Percentiles rank a stretch among this genome's conserved stretches.
phyloP scores from a whole-genome alignment of 306 rosid genomes.

The Prunus padus region DNA sequence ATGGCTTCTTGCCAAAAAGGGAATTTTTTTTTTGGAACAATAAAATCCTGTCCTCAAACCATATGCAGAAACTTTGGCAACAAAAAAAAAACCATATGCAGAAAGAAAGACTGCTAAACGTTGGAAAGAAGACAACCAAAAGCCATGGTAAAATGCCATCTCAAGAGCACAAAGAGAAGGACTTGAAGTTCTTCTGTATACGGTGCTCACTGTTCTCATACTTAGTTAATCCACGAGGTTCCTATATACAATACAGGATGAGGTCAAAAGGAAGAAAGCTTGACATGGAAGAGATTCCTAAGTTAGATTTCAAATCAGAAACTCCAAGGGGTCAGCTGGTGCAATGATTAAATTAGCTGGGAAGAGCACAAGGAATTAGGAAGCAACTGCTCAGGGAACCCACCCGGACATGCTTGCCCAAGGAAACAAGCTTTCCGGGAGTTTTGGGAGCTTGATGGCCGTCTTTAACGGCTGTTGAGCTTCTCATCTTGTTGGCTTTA shows the following conservation, averaged over 20 bases:
- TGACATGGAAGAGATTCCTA: neutral
- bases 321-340: conserved; percentile 5
- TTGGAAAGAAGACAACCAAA: neutral
- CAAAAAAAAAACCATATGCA: no score
- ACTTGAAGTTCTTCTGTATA: neutral
- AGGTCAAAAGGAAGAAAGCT: neutral
- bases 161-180: neutral
- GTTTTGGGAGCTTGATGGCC: conserved; percentile 21
- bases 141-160: neutral
- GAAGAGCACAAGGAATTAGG: conserved; percentile 17
- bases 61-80: no score
- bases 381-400: conserved; percentile 34
- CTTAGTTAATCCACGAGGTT: neutral
- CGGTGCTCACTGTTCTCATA: neutral
- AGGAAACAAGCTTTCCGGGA: conserved; percentile 9
- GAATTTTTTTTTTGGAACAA: no score
- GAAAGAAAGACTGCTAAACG: neutral
- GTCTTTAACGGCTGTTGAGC: conserved; percentile 26
- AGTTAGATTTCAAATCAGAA: neutral
- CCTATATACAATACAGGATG: neutral
- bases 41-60: neutral
- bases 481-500: conserved; percentile 76
- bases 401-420: conserved; percentile 16
- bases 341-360: neutral
- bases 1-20: neutral